Evolutionary conservation across 2,329 filamentous ascomycete species (phyloP).

Genomic region (Cordyceps militaris): DNA sequence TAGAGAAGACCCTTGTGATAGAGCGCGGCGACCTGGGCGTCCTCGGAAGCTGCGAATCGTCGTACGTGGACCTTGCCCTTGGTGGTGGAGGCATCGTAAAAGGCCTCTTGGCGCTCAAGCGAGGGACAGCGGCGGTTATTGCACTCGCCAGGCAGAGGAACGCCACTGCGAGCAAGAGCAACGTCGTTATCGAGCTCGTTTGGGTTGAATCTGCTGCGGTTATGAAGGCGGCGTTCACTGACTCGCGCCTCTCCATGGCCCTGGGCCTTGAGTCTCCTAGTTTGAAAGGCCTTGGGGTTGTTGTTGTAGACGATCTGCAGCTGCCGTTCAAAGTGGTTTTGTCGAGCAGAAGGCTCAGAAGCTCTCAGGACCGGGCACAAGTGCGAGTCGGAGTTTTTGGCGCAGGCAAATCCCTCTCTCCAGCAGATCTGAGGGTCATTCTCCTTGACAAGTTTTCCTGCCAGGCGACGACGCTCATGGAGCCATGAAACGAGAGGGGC

Average conservation of each 20-base stretch:
- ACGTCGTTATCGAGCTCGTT: conserved; percentile 22
- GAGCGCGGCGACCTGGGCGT: conserved; percentile 33
- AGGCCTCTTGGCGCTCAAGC: conserved; percentile 41
- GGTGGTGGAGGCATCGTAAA: conserved; percentile 33
- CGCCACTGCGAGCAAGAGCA: conserved; percentile 28
- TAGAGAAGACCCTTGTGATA: conserved; percentile 40
- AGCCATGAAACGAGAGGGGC: background rate
- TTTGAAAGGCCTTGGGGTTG: background rate
- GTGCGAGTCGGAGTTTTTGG: background rate
- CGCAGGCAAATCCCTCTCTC: background rate
- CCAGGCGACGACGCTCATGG: conserved; percentile 6
- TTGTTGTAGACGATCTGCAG: background rate
- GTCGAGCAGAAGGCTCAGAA: background rate
- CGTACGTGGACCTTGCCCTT: conserved; percentile 25
- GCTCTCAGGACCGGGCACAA: background rate
- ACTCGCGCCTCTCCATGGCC: background rate
- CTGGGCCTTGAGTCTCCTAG: background rate
- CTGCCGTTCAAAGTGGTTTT: conserved; percentile 2
- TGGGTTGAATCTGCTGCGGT: background rate
- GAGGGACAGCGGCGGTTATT: conserved; percentile 31
- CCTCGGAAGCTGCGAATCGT: conserved; percentile 23
- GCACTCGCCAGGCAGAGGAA: conserved; percentile 32
- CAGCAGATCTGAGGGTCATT: background rate
- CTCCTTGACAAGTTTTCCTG: background rate
- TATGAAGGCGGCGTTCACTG: background rate